Conservation (phyloP, 805 yeast species). For the Saccharomycopsis capsularis region DNA sequence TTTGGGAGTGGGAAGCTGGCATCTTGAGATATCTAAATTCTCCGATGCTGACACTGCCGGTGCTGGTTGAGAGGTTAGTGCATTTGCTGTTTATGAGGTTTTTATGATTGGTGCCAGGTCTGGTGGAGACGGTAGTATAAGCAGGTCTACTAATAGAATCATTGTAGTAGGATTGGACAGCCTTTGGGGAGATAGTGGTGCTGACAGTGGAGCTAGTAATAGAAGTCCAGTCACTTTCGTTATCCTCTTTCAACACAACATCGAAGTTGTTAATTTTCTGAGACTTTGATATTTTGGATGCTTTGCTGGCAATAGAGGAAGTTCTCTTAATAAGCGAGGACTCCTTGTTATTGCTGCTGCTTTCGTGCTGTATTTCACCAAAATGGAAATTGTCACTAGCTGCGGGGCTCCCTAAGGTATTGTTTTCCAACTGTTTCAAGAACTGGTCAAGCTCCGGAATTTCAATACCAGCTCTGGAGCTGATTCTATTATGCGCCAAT, state of each 20-base stretch:
- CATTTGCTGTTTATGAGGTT: not conserved
- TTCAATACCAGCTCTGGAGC: not conserved
- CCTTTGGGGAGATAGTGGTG: constrained; percentile 2
- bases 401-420: not conserved
- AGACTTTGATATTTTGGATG: constrained; percentile 13
- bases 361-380: not conserved
- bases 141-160: not conserved
- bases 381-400: constrained; percentile 7
- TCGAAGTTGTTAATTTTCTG: constrained; percentile 15
- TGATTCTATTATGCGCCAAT: not conserved
- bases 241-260: constrained; percentile 3
- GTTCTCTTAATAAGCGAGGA: not conserved
- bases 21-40: constrained; percentile 13
- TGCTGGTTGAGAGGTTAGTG: not conserved
- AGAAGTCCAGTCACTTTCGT: constrained; percentile 21
- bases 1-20: constrained; percentile 10
- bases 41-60: constrained; percentile 7
- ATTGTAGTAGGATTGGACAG: constrained; percentile 5
- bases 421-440: constrained; percentile 29
- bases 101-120: not conserved
- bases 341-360: not conserved
- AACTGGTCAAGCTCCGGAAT: constrained; percentile 23
- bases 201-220: constrained; percentile 1
- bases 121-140: too few species aligned
- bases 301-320: constrained; percentile 2